Base-by-base conservation (phyloP, 2,329 filamentous ascomycete genomes). In the Nemania sp. region DNA sequence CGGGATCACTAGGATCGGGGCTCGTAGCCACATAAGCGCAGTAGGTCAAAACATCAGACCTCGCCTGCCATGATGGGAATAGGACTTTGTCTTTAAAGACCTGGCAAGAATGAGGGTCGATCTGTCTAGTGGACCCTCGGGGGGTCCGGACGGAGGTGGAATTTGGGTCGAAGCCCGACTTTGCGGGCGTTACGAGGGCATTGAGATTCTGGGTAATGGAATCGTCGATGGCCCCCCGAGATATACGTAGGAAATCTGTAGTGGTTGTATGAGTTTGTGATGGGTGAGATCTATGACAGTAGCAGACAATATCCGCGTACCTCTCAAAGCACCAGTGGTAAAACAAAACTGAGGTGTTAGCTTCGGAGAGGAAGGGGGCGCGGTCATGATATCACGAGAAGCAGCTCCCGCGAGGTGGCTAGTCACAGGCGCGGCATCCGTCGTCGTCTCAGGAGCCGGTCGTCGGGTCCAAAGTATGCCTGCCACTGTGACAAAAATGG, bases 121-220 rank as follows among this genome's bases (percentile, higher is more conserved):
- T 89, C 45, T 85, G 82, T 41, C 82, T 83, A 3, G 82, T 80
- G 5, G 82, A 74, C 0, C 87, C 81, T 47, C 85, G 82, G 1
- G 87, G 83, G 26, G 84, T 83, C 59, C 91, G 88, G 15, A 86
- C 82, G 0, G 90, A 87, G 0, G 93, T 97, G 0, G 93, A 94
- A 0, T 86, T 82, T 0, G 95, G 92, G 77, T 97, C 92, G 80
- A 97, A 98, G 18, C 89, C 89, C 45, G 81, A 80, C 52, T 85
- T 83, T 13, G 92, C 86, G 0, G 95, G 95, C 0, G 91, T 94
- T 52, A 93, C 83, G 43, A 98, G 87, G 1, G 93, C 93, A 83
- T 98, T 98, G 69, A 99, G 88, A 76, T 97, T 95, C 77, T 97
- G 94, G 0, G 90, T 89, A 77, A 99, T 98, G 52, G 92, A 93